phyloP scores from a whole-genome alignment of 345 rosid genomes.

The Gynandropsis gynandra region DNA sequence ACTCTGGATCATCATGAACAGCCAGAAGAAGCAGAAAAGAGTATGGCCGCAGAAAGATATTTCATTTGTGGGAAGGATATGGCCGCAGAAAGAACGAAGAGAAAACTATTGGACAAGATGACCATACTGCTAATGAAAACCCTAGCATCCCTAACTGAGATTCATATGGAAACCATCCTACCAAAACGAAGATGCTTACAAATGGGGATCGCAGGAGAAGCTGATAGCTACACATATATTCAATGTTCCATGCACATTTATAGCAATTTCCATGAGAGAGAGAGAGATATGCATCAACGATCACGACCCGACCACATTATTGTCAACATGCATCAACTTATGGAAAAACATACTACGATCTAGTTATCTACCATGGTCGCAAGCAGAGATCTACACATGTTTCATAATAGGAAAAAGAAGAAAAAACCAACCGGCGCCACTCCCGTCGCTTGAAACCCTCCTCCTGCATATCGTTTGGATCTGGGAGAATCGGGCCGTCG shows the following conservation, averaged over 20 bases:
- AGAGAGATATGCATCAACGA: slow-evolving; percentile 4
- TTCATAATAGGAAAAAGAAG: slow-evolving; percentile 10
- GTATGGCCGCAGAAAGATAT: too few species aligned
- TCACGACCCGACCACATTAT: not conserved
- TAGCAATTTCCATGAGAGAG: not conserved
- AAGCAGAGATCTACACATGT: slow-evolving; percentile 19
- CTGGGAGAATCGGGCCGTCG: slow-evolving; percentile 51
- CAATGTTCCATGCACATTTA: not conserved
- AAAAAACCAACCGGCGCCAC: slow-evolving; percentile 63
- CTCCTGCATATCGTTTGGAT: slow-evolving; percentile 60
- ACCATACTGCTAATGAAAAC: too few species aligned
- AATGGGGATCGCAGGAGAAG: not conserved
- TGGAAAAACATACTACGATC: slow-evolving; percentile 10
- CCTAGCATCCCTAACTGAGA: too few species aligned
- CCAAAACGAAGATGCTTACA: too few species aligned
- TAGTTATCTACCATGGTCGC: not conserved
- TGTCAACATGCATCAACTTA: not conserved
- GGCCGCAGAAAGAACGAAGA: too few species aligned
- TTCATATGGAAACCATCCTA: too few species aligned
- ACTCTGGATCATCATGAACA: not conserved
- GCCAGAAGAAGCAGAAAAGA: not conserved
- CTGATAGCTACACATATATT: slow-evolving; percentile 1
- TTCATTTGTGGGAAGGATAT: too few species aligned
- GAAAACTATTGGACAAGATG: too few species aligned
- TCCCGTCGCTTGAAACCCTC: slow-evolving; percentile 62